phyloP scores from a whole-genome alignment of 2,329 filamentous ascomycete species.

The Talaromyces albobiverticillius region DNA sequence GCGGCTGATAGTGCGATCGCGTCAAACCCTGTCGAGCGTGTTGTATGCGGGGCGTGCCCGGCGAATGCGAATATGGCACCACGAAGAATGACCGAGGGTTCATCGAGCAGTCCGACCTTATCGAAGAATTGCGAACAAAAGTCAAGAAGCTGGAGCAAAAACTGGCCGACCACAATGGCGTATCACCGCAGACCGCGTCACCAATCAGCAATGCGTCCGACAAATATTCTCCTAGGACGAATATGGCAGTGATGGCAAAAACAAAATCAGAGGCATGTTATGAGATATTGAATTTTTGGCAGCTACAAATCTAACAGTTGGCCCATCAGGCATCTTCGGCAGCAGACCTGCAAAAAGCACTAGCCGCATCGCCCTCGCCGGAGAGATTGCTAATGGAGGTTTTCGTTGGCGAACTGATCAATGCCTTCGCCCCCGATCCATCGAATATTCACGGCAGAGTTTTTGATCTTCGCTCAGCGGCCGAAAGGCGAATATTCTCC shows the following conservation, averaged over 20 bases:
- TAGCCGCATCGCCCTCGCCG: constrained; percentile 17
- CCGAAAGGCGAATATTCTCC: constrained; percentile 24
- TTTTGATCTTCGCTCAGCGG: constrained; percentile 23
- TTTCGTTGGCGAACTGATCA: constrained; percentile 24
- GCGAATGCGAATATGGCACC: constrained; percentile 30
- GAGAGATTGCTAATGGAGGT: constrained; percentile 22
- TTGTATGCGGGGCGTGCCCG: constrained; percentile 28
- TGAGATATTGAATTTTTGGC: neutral
- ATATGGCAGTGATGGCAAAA: neutral
- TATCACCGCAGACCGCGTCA: neutral
- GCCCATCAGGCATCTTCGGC: constrained; percentile 1
- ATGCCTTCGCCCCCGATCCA: constrained; percentile 22
- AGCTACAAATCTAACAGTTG: neutral
- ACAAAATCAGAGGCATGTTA: neutral
- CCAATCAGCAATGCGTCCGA: neutral
- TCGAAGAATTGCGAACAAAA: constrained; percentile 24
- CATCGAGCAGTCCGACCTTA: constrained; percentile 27
- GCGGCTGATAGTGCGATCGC: constrained; percentile 23
- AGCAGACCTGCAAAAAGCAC: constrained; percentile 13
- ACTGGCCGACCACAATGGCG: constrained; percentile 16
- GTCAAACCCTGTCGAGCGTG: constrained; percentile 31
- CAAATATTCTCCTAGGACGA: neutral
- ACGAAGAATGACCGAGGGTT: constrained; percentile 29
- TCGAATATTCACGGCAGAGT: constrained; percentile 18
- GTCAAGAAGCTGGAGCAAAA: constrained; percentile 21